These are phyloP conservation scores for Colletotrichum siamense DNA, from an alignment of 2,329 filamentous ascomycete species.

Conservation along the genomic window DNA sequence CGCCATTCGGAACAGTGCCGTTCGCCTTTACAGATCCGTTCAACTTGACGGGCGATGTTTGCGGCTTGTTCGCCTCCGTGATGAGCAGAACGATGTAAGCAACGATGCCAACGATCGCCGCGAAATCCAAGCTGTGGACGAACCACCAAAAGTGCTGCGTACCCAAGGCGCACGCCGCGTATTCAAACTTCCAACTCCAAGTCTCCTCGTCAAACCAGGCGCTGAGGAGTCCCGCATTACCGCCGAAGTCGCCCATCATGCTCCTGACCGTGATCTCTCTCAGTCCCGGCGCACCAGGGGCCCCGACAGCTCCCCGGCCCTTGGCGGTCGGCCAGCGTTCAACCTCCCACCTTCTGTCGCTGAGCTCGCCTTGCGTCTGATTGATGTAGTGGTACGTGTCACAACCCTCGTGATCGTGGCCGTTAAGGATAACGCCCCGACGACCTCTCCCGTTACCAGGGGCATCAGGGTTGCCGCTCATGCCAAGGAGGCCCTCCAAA, in stretches of 20 bases:
- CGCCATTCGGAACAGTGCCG: background rate
- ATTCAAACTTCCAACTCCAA: constrained; percentile 84
- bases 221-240: constrained; percentile 87
- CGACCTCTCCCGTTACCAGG: constrained; percentile 69
- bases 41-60: background rate
- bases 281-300: constrained; percentile 63
- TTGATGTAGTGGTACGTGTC: constrained; percentile 86
- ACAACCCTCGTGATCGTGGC: constrained; percentile 95
- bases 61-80: background rate
- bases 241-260: constrained; percentile 98
- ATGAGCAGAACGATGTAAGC: constrained; percentile 28
- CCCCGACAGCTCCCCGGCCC: constrained; percentile 43
- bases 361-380: constrained; percentile 52
- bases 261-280: constrained; percentile 92
- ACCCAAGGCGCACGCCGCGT: constrained; percentile 78
- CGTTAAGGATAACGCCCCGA: constrained; percentile 82
- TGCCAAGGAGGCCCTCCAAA: constrained; percentile 84
- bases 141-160: constrained; percentile 95
- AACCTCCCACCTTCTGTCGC: constrained; percentile 56
- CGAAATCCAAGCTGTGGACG: constrained; percentile 76
- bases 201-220: constrained; percentile 81
- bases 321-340: constrained; percentile 52
- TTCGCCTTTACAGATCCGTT: background rate
- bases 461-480: constrained; percentile 67
- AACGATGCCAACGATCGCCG: constrained; percentile 39